These are phyloP conservation scores for Syzygium jambos DNA, from an alignment of 345 rosid species.

Conservation along the genomic window DNA sequence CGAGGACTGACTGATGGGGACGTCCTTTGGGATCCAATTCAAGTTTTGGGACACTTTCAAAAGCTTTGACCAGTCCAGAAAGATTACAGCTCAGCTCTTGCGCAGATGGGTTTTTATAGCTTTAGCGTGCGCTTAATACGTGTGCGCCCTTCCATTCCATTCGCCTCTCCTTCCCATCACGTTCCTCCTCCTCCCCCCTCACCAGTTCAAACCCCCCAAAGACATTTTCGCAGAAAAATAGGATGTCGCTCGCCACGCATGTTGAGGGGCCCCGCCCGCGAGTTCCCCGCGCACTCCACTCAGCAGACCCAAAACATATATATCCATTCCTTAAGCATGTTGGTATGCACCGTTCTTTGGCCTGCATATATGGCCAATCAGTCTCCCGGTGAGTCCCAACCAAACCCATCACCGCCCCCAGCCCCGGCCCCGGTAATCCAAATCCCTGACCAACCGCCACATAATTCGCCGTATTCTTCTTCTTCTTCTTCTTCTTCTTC, in stretches of 20 bases:
- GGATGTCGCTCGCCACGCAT: not conserved
- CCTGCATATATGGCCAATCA: not conserved
- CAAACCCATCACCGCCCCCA: not conserved
- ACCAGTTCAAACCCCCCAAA: not conserved
- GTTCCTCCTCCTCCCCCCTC: not conserved
- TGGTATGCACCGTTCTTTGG: not conserved
- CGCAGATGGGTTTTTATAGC: no score
- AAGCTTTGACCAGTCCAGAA: not conserved
- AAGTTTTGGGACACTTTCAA: not conserved
- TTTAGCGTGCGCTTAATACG: not conserved
- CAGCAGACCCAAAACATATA: not conserved
- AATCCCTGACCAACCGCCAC: not conserved
- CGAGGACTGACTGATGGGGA: not conserved
- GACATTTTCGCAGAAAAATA: not conserved
- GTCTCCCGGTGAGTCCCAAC: not conserved
- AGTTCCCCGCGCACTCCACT: not conserved
- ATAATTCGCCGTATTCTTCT: not conserved
- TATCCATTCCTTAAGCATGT: not conserved
- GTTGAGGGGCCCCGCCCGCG: not conserved
- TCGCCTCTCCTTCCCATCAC: not conserved
- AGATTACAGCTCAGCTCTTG: not conserved
- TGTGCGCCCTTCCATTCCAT: not conserved
- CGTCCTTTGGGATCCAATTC: not conserved
- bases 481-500: not conserved
- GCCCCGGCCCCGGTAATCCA: not conserved